Base-by-base conservation (phyloP, 176 grass and related monocot species). In the Carex cristatella region DNA sequence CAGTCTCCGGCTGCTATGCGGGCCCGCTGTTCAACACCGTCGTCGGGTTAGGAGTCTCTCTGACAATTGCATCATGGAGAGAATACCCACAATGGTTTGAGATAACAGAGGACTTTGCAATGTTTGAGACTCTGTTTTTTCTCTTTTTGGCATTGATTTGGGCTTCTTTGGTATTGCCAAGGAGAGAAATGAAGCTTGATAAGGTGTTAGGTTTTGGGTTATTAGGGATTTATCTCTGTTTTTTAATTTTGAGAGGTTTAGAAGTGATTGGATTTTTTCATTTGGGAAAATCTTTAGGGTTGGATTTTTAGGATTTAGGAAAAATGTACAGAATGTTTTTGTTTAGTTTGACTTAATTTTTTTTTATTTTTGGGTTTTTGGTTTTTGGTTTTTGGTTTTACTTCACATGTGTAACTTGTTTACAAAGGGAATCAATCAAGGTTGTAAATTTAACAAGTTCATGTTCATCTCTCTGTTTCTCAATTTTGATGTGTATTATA, bases 1-100 rank as follows among this genome's bases (percentile, higher is more conserved):
- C 94, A 0, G 85, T 97, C 3, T 92, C 90, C 0, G 94, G 86
- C 2, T 97, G 94, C 86, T 97, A 97, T 30, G 94, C 92, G 0
- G 92, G 94, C 8, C 92, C 92, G 13, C 62, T 97, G 9, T 97
- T 97, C 86, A 97, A 94, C 88, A 99, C 87, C 2, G 71, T 99
- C 37, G 88, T 91, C 0, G 97, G 91, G 4, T 82, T 99, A 3
- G 97, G 93, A 3, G 28, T 95, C 14, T 94, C 97, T 2, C 85
- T 99, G n/a, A 46, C 92, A 40, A 57, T 94, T 42, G 91, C 93
- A 0, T 67, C 97, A 1, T 89, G 81, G 67, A 82, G 86, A 4
- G 85, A 58, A 27, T 87, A 92, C 83, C 97, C 93, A 2, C 1
- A 37, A 19, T 80, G 86, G 30, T 94, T 94, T 53, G 67, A 73